Evolutionary conservation across 371 early-diverging fungal genomes (phyloP).

Genomic region (Lichtheimia hyalospora): DNA sequence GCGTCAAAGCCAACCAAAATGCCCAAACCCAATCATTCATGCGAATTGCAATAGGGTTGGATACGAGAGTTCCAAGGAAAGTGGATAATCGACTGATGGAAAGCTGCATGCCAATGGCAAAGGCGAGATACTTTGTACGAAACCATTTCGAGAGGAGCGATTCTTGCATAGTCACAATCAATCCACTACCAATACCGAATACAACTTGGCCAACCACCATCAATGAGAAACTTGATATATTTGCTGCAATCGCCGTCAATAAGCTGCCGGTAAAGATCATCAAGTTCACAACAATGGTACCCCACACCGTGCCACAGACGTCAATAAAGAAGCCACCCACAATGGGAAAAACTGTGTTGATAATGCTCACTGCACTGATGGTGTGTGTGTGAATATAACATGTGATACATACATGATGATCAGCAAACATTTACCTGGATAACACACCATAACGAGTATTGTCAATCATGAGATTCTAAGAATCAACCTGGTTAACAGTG

Average conservation of each 20-base stretch:
- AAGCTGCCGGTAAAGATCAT: constrained; percentile 47
- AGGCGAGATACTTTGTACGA: constrained; percentile 36
- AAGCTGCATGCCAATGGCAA: constrained; percentile 51
- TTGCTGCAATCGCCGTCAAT: constrained; percentile 46
- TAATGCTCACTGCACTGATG: constrained; percentile 30
- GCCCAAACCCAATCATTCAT: constrained; percentile 53
- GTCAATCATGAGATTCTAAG: constrained; percentile 35
- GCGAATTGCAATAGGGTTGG: constrained; percentile 37
- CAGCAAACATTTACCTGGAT: constrained; percentile 41
- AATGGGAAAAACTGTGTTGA: constrained; percentile 57
- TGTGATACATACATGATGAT: constrained; percentile 15
- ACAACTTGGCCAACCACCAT: constrained; percentile 54
- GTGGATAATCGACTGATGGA: constrained; percentile 51
- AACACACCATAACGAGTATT: constrained; percentile 58
- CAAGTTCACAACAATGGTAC: constrained; percentile 41
- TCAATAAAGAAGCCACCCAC: constrained; percentile 52
- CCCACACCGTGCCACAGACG: constrained; percentile 53
- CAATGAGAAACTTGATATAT: constrained; percentile 31
- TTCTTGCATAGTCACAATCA: constrained; percentile 62
- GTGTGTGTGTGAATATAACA: no score
- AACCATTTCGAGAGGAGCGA: constrained; percentile 61
- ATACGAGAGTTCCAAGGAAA: constrained; percentile 51
- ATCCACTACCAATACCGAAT: constrained; percentile 56
- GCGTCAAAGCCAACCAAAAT: constrained; percentile 50
- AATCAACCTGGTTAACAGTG: background rate